Conservation (phyloP, 2,329 filamentous ascomycete species). For the Colletotrichum lindemuthianum region DNA sequence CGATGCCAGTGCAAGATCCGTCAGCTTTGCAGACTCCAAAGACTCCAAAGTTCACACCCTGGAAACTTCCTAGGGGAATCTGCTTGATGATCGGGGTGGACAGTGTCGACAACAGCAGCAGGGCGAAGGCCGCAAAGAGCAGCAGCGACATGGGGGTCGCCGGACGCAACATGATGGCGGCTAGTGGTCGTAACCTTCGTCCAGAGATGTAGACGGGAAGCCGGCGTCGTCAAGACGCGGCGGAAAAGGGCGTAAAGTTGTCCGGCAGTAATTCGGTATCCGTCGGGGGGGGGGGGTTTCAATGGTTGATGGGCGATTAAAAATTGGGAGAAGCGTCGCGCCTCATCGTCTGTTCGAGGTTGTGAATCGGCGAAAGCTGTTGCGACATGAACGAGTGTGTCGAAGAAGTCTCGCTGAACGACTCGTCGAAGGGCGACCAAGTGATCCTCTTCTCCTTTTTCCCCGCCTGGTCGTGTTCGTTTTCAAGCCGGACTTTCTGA, state of each 20-base stretch:
- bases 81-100: conserved; percentile 88
- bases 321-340: conserved; percentile 16
- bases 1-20: conserved; percentile 73
- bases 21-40: conserved; percentile 83
- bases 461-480: neutral
- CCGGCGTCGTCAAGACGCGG: conserved; percentile 59
- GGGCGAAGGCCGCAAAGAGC: conserved; percentile 84
- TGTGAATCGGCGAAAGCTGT: conserved; percentile 1
- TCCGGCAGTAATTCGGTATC: neutral
- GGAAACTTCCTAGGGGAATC: conserved; percentile 83
- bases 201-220: conserved; percentile 40
- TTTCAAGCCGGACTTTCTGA: no score
- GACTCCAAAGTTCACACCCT: conserved; percentile 86
- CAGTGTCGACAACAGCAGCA: conserved; percentile 87
- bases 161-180: conserved; percentile 81
- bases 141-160: conserved; percentile 91
- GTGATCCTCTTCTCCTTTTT: neutral
- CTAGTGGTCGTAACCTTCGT: conserved; percentile 48
- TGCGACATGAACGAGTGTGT: conserved; percentile 25
- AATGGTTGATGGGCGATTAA: conserved; percentile 11
- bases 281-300: neutral
- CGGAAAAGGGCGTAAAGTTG: conserved; percentile 35
- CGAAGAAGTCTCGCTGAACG: conserved; percentile 8
- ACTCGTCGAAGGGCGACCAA: neutral
- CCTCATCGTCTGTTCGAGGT: conserved; percentile 22